Base-by-base conservation (phyloP, 129 eudicot species). In the Flaveria brownii region DNA sequence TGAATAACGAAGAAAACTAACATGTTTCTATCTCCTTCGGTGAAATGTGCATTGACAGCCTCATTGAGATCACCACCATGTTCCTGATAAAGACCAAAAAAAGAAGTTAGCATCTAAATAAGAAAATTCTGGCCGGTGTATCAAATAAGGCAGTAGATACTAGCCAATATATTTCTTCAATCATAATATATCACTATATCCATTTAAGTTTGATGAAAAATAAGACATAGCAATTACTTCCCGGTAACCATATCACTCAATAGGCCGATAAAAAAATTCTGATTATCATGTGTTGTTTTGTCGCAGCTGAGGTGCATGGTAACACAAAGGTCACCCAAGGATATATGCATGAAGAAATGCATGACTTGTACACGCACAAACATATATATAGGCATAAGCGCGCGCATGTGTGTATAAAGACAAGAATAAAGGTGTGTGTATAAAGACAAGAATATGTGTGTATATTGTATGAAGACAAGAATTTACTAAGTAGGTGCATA, bases 21-120 rank as follows among this genome's bases (percentile, higher is more conserved):
- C 96, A 45, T 70, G 82, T 65, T 85, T 67, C 90, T 82, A 80
- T 89, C 97, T 79, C 93, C 94, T 80, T 94, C 92, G 10, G 69
- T 82, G 74, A 95, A 91, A 86, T 91, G 78, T 36, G 97, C 94
- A 86, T 95, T 83, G 41, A 95, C 82, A 77, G 97, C 99, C 82
- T 79, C 89, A 66, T 91, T 95, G 8, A 95, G 89, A 78, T 89
- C 77, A 26, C 99, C 99, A 42, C 80, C 94, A 85, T 89, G 90
- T 78, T 86, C 97, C 97, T 95, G 89, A 77, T 67, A 67, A 66
- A 33, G 17, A 71, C 8, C 20, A 9, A 56, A 57, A 51, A 47
- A 10, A 63, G 23, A 60, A 71, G 17, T 78, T 47, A 71, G 41
- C 9, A 30, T 28, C 41, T 20, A 69, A 12, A 46, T 49, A 73